phyloP scores from a whole-genome alignment of 2,329 filamentous ascomycete species.

The Knufia fluminis region DNA sequence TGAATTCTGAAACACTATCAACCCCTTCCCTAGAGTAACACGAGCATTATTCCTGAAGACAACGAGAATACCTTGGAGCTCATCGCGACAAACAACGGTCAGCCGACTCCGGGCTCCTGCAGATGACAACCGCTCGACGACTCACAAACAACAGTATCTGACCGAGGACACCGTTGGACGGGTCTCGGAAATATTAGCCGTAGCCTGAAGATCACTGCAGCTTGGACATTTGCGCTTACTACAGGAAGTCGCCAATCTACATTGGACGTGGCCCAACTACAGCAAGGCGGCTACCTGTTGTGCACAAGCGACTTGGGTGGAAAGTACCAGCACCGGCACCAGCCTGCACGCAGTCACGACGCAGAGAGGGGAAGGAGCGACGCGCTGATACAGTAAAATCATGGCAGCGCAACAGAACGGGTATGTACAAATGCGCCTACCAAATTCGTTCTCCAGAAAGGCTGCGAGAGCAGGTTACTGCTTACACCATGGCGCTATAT shows the following conservation, averaged over 20 bases:
- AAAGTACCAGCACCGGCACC: background rate
- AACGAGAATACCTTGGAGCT: background rate
- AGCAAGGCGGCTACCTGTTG: background rate
- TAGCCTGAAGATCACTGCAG: background rate
- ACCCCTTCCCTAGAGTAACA: background rate
- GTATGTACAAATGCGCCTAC: constrained; percentile 4
- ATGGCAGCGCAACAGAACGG: constrained; percentile 10
- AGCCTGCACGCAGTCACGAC: background rate
- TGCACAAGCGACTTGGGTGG: background rate
- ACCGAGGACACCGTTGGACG: background rate
- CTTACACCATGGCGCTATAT: background rate
- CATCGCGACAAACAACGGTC: background rate
- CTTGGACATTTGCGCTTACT: background rate
- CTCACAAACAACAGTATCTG: background rate
- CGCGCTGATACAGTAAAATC: background rate
- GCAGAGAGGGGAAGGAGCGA: background rate
- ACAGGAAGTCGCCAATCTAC: background rate
- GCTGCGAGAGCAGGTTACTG: background rate
- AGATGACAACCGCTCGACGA: background rate
- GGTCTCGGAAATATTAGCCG: background rate
- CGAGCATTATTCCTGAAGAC: background rate
- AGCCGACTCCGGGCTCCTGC: no score
- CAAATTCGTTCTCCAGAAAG: background rate
- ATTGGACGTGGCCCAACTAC: background rate
- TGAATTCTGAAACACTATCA: background rate